Percentiles rank a stretch among this genome's conserved stretches.
Conservation (phyloP, 2,329 filamentous ascomycete species). For the Hirsutella rhossiliensis region DNA sequence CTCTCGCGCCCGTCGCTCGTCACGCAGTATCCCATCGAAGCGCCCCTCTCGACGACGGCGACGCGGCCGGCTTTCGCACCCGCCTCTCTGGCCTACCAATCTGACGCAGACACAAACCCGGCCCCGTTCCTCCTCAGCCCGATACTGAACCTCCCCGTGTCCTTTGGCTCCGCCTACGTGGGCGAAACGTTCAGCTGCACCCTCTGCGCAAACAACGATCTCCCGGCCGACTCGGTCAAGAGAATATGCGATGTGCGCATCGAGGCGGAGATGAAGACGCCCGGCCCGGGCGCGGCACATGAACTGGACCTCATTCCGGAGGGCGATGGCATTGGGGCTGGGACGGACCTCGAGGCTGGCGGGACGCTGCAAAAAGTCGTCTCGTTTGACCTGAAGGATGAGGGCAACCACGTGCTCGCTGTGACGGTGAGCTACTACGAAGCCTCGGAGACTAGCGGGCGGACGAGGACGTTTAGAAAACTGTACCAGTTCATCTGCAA, state of each 20-base stretch:
- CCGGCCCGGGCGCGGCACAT: slow-evolving; percentile 44
- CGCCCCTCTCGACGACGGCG: slow-evolving; percentile 29
- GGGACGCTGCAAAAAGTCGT: slow-evolving; percentile 72
- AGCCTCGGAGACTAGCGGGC: slow-evolving; percentile 55
- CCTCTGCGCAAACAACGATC: slow-evolving; percentile 88
- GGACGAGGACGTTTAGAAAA: slow-evolving; percentile 81
- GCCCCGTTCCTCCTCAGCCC: slow-evolving; percentile 47
- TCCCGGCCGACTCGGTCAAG: slow-evolving; percentile 18
- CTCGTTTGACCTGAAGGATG: slow-evolving; percentile 80
- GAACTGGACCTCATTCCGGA: slow-evolving; percentile 48
- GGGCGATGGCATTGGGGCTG: slow-evolving; percentile 16
- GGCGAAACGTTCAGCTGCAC: slow-evolving; percentile 93
- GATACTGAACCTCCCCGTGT: slow-evolving; percentile 71
- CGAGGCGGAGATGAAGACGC: slow-evolving; percentile 91
- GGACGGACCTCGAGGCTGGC: slow-evolving; percentile 42
- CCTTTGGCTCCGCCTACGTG: slow-evolving; percentile 90
- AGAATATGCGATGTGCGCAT: slow-evolving; percentile 68
- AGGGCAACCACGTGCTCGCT: slow-evolving; percentile 84
- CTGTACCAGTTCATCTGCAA: slow-evolving; percentile 95
- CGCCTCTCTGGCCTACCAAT: slow-evolving; percentile 62
- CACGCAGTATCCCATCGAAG: slow-evolving; percentile 52
- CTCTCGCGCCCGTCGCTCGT: slow-evolving; percentile 74
- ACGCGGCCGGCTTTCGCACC: slow-evolving; percentile 30
- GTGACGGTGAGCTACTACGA: slow-evolving; percentile 94
- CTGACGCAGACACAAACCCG: slow-evolving; percentile 31